Percentiles rank a stretch among this genome's conserved stretches.
Evolutionary conservation across 495 filamentous ascomycete species (phyloP).

Genomic region (Penicillium goetzii): DNA sequence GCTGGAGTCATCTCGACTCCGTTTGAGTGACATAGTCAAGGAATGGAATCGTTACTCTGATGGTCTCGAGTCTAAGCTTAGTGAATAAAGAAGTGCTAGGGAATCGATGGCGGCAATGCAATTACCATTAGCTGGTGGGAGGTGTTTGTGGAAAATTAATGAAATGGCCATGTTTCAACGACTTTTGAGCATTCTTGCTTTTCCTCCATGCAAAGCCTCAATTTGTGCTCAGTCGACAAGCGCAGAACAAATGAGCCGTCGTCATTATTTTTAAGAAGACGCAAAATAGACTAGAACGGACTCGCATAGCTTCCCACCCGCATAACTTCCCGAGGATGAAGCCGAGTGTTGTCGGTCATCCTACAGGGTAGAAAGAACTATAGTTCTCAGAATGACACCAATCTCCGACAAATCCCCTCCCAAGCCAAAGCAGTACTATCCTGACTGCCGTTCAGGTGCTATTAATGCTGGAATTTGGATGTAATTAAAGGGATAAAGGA

Average conservation of each 20-base stretch:
- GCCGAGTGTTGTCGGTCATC: background rate
- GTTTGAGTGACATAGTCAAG: background rate
- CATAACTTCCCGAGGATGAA: no score
- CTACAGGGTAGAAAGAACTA: background rate
- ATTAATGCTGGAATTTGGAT: background rate
- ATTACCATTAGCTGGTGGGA: background rate
- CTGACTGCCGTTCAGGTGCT: background rate
- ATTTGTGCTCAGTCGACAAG: background rate
- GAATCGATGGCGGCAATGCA: background rate
- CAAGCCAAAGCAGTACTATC: background rate
- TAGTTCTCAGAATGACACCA: background rate
- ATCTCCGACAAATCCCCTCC: background rate
- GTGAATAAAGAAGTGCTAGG: background rate
- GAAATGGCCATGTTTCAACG: background rate
- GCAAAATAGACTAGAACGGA: background rate
- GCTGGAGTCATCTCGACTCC: background rate
- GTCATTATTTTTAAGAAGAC: background rate
- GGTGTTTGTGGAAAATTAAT: background rate
- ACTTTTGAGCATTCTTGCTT: background rate
- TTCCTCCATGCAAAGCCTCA: background rate
- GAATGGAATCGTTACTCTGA: background rate
- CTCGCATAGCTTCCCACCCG: no score
- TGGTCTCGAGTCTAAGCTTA: background rate
- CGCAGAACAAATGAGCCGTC: background rate
- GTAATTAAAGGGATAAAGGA: background rate